These are phyloP conservation scores for Crucibulum laeve DNA, from an alignment of 768 basidiomycete genomes.

Conservation along the genomic window DNA sequence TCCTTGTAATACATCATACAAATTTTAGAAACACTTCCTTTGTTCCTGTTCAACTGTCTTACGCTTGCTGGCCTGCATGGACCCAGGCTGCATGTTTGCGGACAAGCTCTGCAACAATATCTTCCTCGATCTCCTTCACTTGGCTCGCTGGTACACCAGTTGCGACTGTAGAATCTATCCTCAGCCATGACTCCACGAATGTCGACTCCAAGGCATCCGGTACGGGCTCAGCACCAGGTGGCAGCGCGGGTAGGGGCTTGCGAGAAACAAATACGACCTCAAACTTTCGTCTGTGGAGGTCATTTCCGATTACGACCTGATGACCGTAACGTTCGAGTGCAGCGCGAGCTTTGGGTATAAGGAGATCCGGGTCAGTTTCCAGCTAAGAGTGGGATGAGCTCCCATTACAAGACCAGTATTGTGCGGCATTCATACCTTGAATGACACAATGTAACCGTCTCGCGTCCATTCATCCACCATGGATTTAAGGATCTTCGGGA, in stretches of 20 bases:
- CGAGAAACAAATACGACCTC: slow-evolving; percentile 90
- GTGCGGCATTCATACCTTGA: slow-evolving; percentile 63
- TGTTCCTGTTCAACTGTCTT: not conserved
- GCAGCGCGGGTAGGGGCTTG: slow-evolving; percentile 18
- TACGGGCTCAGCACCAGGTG: slow-evolving; percentile 7
- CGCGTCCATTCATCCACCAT: slow-evolving; percentile 93
- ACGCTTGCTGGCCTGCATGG: slow-evolving; percentile 9
- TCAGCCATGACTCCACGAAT: slow-evolving; percentile 61
- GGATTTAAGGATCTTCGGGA: slow-evolving; percentile 92
- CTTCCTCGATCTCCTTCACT: slow-evolving; percentile 87
- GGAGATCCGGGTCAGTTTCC: slow-evolving; percentile 80
- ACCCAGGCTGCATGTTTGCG: slow-evolving; percentile 74
- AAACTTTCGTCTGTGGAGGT: slow-evolving; percentile 85
- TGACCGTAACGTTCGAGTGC: slow-evolving; percentile 94
- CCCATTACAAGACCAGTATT: not conserved
- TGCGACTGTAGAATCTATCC: slow-evolving; percentile 41
- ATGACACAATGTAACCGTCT: slow-evolving; percentile 90
- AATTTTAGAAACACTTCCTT: not conserved
- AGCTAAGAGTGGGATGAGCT: too few species aligned
- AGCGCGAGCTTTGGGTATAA: slow-evolving; percentile 86
- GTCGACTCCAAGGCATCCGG: slow-evolving; percentile 9
- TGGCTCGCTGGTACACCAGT: slow-evolving; percentile 27
- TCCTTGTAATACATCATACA: not conserved
- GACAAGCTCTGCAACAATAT: slow-evolving; percentile 77
- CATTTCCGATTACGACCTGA: slow-evolving; percentile 96